phyloP scores from a whole-genome alignment of 2,329 filamentous ascomycete species.

The Ophiocordyceps camponoti-rufipedis region DNA sequence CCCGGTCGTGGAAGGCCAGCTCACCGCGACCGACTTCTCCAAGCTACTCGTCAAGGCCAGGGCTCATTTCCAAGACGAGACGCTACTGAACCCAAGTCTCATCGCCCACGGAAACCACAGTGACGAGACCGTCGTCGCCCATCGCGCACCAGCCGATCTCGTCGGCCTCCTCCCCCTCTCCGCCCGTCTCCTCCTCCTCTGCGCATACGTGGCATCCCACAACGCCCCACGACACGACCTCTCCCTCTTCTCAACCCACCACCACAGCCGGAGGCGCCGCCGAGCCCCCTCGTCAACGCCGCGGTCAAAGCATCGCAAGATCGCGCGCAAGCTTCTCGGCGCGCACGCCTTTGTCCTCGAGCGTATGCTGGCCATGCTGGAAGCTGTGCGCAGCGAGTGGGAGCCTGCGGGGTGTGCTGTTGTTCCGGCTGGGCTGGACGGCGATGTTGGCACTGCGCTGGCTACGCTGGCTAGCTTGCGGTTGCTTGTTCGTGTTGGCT shows the following conservation, averaged over 20 bases:
- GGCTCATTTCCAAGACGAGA: slow-evolving; percentile 53
- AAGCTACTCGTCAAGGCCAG: slow-evolving; percentile 58
- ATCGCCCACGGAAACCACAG: slow-evolving; percentile 8
- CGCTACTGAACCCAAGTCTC: slow-evolving; percentile 48
- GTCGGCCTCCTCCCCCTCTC: slow-evolving; percentile 48
- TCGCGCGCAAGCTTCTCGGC: slow-evolving; percentile 58
- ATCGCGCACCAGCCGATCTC: slow-evolving; percentile 20
- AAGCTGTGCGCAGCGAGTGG: slow-evolving; percentile 43
- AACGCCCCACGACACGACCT: slow-evolving; percentile 59
- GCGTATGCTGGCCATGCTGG: slow-evolving; percentile 60
- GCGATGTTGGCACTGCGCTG: slow-evolving; percentile 44
- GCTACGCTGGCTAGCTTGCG: slow-evolving; percentile 56
- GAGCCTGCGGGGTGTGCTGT: slow-evolving; percentile 12
- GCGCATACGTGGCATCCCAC: slow-evolving; percentile 67
- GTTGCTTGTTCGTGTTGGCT: slow-evolving; percentile 46
- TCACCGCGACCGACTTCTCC: slow-evolving; percentile 64
- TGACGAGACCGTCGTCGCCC: no score
- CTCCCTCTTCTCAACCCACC: slow-evolving; percentile 56
- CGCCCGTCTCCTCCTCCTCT: slow-evolving; percentile 54
- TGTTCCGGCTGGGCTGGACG: slow-evolving; percentile 21
- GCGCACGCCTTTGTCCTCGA: slow-evolving; percentile 64
- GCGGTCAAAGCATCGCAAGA: slow-evolving; percentile 44
- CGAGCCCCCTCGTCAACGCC: slow-evolving; percentile 21
- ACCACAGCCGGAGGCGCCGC: slow-evolving; percentile 31
- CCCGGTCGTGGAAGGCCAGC: slow-evolving; percentile 58